Conservation (phyloP, 1,284 basidiomycete species). For the Moesziomyces antarcticus region DNA sequence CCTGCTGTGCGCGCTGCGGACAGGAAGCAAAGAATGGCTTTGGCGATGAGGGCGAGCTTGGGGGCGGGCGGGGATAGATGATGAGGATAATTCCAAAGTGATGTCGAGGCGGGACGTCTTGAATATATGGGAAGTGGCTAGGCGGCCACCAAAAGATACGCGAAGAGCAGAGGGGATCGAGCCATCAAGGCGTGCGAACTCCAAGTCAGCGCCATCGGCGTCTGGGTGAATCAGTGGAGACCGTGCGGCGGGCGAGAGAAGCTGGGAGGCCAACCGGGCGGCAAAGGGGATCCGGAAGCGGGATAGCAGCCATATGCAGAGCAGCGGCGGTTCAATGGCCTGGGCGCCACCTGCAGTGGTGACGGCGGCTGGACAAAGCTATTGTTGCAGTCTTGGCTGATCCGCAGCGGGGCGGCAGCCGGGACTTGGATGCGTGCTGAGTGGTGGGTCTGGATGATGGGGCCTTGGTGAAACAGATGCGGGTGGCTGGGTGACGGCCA, state of each 20-base stretch:
- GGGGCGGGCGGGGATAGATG: not conserved
- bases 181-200: not conserved
- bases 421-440: too few species aligned
- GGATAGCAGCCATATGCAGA: not conserved
- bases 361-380: too few species aligned
- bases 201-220: slow-evolving; percentile 18
- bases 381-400: too few species aligned
- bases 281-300: slow-evolving; percentile 14
- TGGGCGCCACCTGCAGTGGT: too few species aligned
- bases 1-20: slow-evolving; percentile 26
- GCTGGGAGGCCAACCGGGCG: not conserved
- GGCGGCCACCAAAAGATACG: slow-evolving; percentile 2
- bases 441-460: too few species aligned
- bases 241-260: not conserved
- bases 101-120: not conserved
- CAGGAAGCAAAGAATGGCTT: slow-evolving; percentile 13
- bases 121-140: slow-evolving; percentile 26
- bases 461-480: too few species aligned
- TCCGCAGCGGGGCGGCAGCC: too few species aligned
- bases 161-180: not conserved
- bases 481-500: too few species aligned
- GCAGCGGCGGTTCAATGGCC: not conserved
- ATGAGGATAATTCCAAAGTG: not conserved
- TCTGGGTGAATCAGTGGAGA: slow-evolving; percentile 1
- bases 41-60: slow-evolving; percentile 5